Percentiles rank a stretch among this genome's conserved stretches.
phyloP scores from a whole-genome alignment of 169 alveolate genomes.

The Theileria orientalis region DNA sequence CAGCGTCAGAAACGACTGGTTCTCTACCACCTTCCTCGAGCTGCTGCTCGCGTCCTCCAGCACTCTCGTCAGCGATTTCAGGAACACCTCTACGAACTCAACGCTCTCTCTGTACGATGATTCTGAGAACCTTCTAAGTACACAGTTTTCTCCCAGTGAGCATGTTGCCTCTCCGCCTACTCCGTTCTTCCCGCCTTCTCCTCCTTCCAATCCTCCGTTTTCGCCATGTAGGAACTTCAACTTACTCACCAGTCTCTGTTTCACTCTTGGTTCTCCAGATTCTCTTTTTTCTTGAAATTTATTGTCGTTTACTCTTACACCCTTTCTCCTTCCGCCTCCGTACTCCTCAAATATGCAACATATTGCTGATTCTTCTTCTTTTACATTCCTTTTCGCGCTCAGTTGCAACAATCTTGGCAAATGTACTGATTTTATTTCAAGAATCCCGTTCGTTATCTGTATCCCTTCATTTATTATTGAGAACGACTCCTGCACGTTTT shows the following conservation, averaged over 20 bases:
- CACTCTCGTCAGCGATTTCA: slow-evolving; percentile 15
- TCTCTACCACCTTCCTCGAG: slow-evolving; percentile 39
- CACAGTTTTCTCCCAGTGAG: slow-evolving; percentile 33
- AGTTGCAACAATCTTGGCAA: slow-evolving; percentile 49
- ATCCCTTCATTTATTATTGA: slow-evolving; percentile 62
- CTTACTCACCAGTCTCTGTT: not conserved
- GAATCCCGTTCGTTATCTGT: slow-evolving; percentile 48
- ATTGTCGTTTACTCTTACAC: not conserved
- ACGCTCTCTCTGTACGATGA: not conserved
- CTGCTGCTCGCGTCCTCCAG: not conserved
- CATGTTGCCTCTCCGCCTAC: slow-evolving; percentile 10
- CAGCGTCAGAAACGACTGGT: slow-evolving; percentile 29
- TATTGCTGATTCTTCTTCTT: not conserved
- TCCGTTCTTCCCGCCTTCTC: not conserved
- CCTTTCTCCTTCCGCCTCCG: not conserved
- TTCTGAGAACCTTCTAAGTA: slow-evolving; percentile 1
- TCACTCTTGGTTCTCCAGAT: not conserved
- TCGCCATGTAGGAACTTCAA: not conserved
- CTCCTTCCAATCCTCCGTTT: not conserved
- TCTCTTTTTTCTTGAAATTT: not conserved
- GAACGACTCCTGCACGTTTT: slow-evolving; percentile 59
- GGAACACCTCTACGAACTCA: slow-evolving; percentile 9
- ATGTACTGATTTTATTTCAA: slow-evolving; percentile 31
- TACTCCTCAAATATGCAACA: slow-evolving; percentile 37
- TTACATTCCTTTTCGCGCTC: not conserved